Base-by-base conservation (phyloP, 768 basidiomycete genomes). In the Mycena rebaudengoi region DNA sequence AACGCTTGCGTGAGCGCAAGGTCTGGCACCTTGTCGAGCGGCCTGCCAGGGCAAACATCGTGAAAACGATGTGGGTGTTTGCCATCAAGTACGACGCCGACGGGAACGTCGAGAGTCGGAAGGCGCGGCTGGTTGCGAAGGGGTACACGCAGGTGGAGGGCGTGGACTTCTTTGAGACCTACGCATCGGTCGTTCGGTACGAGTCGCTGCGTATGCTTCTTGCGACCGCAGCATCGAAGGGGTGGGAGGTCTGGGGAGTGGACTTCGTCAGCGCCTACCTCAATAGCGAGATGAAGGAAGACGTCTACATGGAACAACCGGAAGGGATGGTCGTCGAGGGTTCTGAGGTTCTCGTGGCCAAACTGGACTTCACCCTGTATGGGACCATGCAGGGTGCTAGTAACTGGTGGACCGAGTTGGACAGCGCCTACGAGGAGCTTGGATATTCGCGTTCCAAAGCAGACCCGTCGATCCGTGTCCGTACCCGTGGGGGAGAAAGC, bases 111-210 rank as follows among this genome's bases (percentile, higher is more conserved):
- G 56, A 35, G 2, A 54, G 59, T 0, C 68, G 72, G 61, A 82
- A 82, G 62, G 83, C 79, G 0, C 50, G 78, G 0, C 69, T 85
- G 0, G 81, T 85, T 0, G 80, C 81, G 0, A 71, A 79, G 55
- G 79, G 85, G 0, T 81, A 69, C 69, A 64, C 72, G 0, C 81
- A 83, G 58, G 61, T 72, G 2, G 70, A 68, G 1, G 79, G 80
- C 0, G 21, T 78, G 1, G 76, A 79, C 50, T 80, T 67, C 44
- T 53, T 48, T 28, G 55, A 71, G 25, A 66, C 56, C 7, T 70
- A 62, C 40, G 64, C 61, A 0, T 52, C 64, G 0, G 44, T 63
- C 7, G 57, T 64, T 1, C 52, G 70, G 7, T 45, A 45, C 11
- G 43, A 45, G 16, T 56, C 55, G 4, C 16, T 46, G 1, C 32